Evolutionary conservation across 2,329 filamentous ascomycete species (phyloP), one percentile per base, ranked within the genome.

Genomic region (Diplodia scrobiculata): DNA sequence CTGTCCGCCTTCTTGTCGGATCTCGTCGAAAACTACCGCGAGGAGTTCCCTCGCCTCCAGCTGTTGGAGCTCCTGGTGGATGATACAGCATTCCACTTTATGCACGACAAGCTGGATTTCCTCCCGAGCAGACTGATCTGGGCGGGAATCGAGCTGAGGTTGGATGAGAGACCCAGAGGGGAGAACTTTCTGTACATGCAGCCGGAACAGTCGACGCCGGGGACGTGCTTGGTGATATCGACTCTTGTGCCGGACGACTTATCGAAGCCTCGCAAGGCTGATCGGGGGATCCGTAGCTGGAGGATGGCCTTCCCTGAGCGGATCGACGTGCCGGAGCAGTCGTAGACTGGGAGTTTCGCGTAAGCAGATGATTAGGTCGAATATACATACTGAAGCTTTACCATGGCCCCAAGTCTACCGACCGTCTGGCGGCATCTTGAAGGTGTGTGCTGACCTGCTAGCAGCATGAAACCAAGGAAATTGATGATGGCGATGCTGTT

Each of bases 21-120:
- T 14, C 38, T 60, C 36, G 55, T 60, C 17, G 55, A 60, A 11
- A 47, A 60, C n/a, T 48, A 60, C 25, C 55, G 55, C 14, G 55
- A 60, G 14, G 55, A 60, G 9, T 60, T 60, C 13, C 55, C 55
- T 13, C 38, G 36, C 1, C n/a, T 60, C 14, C 32, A 17, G 38
- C 55, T 48, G n/a, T 25, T 60, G 25, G 55, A 47, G 38, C 55
- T 60, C 14, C 38, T 60, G 25, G 55, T 60, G 38, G 55, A 60
- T 34, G n/a, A 47, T 27, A 47, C 55, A 25, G 55, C 55, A 3
- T 60, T 60, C 41, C 34, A 60, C 38, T 60, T 60, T 34, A 60
- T 60, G 55, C 38, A 41, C 25, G 55, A 60, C 55, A 60, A 60
- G 38, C 38, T 60, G 14, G 55, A 60, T 17, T 60, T 60, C 55